Evolutionary conservation across 345 rosid species (phyloP), one percentile per base, ranked within the genome.

Genomic region (Noccaea bulbosa): DNA sequence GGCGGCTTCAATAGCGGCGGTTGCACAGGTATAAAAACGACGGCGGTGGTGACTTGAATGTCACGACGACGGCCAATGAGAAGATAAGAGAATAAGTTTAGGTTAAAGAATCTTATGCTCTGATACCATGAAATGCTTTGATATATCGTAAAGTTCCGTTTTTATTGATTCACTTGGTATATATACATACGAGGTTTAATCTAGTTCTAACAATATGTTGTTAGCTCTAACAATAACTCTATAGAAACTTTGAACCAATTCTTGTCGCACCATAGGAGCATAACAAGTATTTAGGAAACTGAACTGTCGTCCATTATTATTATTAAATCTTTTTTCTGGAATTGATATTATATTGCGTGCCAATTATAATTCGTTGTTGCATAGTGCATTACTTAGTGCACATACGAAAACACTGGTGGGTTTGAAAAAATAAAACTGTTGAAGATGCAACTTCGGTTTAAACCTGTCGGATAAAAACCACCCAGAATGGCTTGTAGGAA

Each of bases 391-490:
- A 45, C 38, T 12, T 46, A 57, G 48, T 59, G 50, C 50, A 48
- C 27, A 3, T 24, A 24, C 67, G 50, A 24, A 34, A 45, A 4
- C 49, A 70, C 15, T 59, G 30, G 43, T 48, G 50, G 34, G 41
- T 27, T 48, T 58, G 41, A 11, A 43, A 52, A 45, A 41, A 4
- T 5, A 24, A n/a, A 32, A 7, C 22, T 70, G 52, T 30, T 20
- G 8, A 32, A 61, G 43, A 51, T 71, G 62, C 53, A 61, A 40
- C 37, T 47, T 34, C 44, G 41, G 37, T 33, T 51, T 11, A 48
- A 38, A 11, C 67, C 20, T 70, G 68, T 61, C 68, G 61, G 75
- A 39, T 8, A 71, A 37, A 27, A 71, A 62, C 67, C 68, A 71
- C 6, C 6, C 11, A 71, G 5, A 41, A 40, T 61, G 46, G 12